These are phyloP conservation scores for Alternaria sp. DNA, from an alignment of 2,329 filamentous ascomycete genomes.

Conservation along the genomic window DNA sequence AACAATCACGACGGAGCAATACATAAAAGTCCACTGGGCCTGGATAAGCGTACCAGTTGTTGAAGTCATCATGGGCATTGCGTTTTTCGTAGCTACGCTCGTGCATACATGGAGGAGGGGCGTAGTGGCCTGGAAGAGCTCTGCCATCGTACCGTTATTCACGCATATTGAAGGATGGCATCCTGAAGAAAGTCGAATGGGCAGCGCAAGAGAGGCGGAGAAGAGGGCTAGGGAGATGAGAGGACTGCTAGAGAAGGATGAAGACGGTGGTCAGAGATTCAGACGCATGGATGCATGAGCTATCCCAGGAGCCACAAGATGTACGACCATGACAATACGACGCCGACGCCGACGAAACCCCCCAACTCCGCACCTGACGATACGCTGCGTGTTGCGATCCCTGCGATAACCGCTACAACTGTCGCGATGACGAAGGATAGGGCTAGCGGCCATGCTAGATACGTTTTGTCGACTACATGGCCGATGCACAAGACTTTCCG, in stretches of 20 bases:
- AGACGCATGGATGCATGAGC: not conserved
- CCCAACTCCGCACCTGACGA: not conserved
- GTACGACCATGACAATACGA: not conserved
- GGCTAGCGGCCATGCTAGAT: not conserved
- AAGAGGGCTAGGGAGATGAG: not conserved
- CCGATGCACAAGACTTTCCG: not conserved
- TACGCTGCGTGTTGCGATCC: not conserved
- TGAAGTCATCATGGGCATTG: constrained; percentile 2
- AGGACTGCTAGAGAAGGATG: not conserved
- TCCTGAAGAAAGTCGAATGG: not conserved
- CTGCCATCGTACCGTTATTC: constrained; percentile 1
- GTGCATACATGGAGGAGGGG: constrained; percentile 1
- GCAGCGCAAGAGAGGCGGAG: not conserved
- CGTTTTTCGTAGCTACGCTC: constrained; percentile 1
- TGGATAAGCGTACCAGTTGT: not conserved
- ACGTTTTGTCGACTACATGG: not conserved
- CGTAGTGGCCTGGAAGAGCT: constrained; percentile 6
- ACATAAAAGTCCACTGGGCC: not conserved
- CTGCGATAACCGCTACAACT: not conserved
- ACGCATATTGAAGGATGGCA: constrained; percentile 2
- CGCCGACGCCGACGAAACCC: not conserved
- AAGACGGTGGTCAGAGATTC: not conserved
- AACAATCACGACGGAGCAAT: not conserved
- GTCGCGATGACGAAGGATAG: not conserved
- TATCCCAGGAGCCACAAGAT: not conserved